Evolutionary conservation across 768 basidiomycete genomes (phyloP), one percentile per base, ranked within the genome.

Genomic region (Mycena indigotica): DNA sequence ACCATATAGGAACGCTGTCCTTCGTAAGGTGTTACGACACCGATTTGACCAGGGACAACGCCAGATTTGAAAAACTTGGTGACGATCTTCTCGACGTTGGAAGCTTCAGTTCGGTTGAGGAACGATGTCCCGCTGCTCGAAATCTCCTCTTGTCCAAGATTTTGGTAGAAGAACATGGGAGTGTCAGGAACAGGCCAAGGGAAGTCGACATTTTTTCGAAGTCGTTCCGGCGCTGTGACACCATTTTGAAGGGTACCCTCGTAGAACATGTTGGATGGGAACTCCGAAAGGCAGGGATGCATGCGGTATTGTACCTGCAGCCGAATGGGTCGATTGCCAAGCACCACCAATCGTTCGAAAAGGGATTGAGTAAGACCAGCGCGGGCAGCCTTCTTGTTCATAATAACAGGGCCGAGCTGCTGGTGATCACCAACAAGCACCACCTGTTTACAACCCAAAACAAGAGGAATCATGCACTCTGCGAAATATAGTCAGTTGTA

Each of bases 331-430:
- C 95, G 84, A 73, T 99, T 99, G 28, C 89, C 88, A 56, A 98
- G 88, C 44, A 98, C 82, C 61, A 99, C 95, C 46, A 99, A 88
- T 44, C 97, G 90, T 71, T 99, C 97, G 66, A 99, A 99, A 19
- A 99, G 86, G 0, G 97, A 99, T 69, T 98, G 97, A 0, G 95
- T 98, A 35, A 99, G 83, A 19, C 97, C 97, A 4, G 97, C 97
- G n/a, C 95, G 91, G 2, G 97, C 96, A 0, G 97, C 97, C 70
- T 99, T 98, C 84, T 99, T 99, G 84, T 98, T 99, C 97, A 99
- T 98, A 71, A 99, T 98, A 67, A 98, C 97, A 5, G 97, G 97
- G 1, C 97, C 97, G 50, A 98, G 87, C 81, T 98, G 97, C 79
- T 91, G 93, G 72, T 97, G 92, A 75, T 98, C 96, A 52, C 97